phyloP scores from a whole-genome alignment of 169 alveolate genomes.

The Cryptosporidium bovis region DNA sequence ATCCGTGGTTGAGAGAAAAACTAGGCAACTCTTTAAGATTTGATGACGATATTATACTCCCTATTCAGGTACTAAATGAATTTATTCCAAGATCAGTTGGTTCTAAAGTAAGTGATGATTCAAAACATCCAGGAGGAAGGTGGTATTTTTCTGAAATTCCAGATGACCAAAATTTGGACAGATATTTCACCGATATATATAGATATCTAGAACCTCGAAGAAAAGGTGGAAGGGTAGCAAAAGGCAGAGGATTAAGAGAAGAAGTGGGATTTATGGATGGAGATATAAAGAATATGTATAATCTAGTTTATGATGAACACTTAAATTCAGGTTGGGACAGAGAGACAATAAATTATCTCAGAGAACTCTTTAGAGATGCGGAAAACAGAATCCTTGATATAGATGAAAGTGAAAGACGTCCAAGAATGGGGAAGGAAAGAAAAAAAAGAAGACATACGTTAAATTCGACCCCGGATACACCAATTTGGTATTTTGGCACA shows the following conservation, averaged over 20 bases:
- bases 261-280: background rate
- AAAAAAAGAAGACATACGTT: constrained; percentile 20
- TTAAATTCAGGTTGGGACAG: constrained; percentile 38
- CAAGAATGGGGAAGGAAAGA: background rate
- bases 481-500: constrained; percentile 72
- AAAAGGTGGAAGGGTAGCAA: background rate
- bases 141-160: constrained; percentile 73
- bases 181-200: constrained; percentile 24
- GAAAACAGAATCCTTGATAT: constrained; percentile 53
- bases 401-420: background rate
- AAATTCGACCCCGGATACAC: constrained; percentile 16
- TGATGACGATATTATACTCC: constrained; percentile 37
- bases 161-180: constrained; percentile 29
- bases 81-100: constrained; percentile 33
- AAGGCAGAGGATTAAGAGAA: background rate
- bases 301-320: background rate
- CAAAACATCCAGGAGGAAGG: constrained; percentile 26
- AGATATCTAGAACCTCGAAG: constrained; percentile 2
- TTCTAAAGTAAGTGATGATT: constrained; percentile 18
- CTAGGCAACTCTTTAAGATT: constrained; percentile 14
- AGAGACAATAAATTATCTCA: constrained; percentile 51
- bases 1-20: constrained; percentile 71
- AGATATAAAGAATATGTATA: background rate
- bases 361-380: constrained; percentile 59
- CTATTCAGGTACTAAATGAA: constrained; percentile 59